Percentiles rank a stretch among this genome's conserved stretches.
Evolutionary conservation across 139 green algal species (phyloP).

Genomic region (Tetradesmus lagerheimii): DNA sequence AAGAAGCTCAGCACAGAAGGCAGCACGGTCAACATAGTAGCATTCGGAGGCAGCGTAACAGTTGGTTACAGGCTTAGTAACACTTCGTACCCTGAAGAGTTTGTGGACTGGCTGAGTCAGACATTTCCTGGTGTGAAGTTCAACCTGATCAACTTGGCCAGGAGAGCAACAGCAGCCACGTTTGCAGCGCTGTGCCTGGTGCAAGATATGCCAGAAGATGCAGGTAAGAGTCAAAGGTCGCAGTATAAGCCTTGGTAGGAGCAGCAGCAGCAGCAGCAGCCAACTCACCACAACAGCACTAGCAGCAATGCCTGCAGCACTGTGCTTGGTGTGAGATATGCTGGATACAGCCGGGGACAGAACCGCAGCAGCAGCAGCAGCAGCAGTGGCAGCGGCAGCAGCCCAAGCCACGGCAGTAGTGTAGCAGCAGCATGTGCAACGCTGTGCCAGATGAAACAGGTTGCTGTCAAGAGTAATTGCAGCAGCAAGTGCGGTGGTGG

Average conservation of each 20-base stretch:
- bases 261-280: conserved; percentile 15
- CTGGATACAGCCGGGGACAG: no score
- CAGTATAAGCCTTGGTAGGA: no score
- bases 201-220: conserved; percentile 39
- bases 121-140: conserved; percentile 35
- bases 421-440: no score
- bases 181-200: conserved; percentile 50
- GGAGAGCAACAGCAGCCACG: conserved; percentile 45
- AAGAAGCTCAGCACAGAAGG: conserved; percentile 31
- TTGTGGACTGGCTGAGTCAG: conserved; percentile 26
- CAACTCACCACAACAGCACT: conserved; percentile 13
- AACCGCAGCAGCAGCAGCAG: background rate
- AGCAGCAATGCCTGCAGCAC: background rate
- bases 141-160: conserved; percentile 31
- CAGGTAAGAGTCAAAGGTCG: no score
- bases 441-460: background rate
- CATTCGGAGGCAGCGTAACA: conserved; percentile 27
- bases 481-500: background rate
- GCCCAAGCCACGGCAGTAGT: background rate
- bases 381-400: background rate
- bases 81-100: conserved; percentile 41
- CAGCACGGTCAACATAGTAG: conserved; percentile 26
- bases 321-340: no score
- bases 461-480: background rate
- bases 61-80: conserved; percentile 40